Evolutionary conservation across 2,329 filamentous ascomycete genomes (phyloP).

Genomic region (Cytospora schulzeri): DNA sequence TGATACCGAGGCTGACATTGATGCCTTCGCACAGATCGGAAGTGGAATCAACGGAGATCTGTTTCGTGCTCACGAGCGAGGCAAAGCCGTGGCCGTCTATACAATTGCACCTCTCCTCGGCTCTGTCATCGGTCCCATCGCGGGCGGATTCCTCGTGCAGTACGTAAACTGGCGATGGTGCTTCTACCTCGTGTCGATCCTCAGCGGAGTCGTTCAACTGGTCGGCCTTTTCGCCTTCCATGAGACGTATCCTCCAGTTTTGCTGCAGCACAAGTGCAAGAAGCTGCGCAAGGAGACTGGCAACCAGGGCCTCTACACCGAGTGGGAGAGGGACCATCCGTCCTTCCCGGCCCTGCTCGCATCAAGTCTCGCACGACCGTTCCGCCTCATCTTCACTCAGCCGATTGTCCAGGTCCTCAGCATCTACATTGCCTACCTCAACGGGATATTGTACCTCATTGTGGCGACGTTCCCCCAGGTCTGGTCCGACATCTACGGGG

Average conservation of each 20-base stretch:
- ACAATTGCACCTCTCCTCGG: constrained; percentile 65
- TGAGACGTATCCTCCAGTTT: constrained; percentile 67
- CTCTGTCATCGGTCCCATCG: constrained; percentile 66
- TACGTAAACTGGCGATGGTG: constrained; percentile 72
- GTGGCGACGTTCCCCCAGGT: constrained; percentile 52
- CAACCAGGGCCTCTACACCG: constrained; percentile 49
- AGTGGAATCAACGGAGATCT: no score
- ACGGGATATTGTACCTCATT: constrained; percentile 56
- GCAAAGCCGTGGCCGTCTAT: constrained; percentile 64
- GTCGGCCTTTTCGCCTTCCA: constrained; percentile 60
- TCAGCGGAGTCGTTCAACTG: constrained; percentile 60
- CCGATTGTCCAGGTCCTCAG: constrained; percentile 54
- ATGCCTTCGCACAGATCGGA: no score
- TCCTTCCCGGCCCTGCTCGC: constrained; percentile 27
- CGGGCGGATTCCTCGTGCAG: constrained; percentile 66
- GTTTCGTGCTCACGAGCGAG: no score
- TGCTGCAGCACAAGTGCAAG: constrained; percentile 60
- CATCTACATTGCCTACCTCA: constrained; percentile 50
- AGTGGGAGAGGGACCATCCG: constrained; percentile 52
- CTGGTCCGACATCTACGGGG: constrained; percentile 43
- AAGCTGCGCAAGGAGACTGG: constrained; percentile 58
- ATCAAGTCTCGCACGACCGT: constrained; percentile 1
- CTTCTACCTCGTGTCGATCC: constrained; percentile 68
- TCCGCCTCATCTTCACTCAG: constrained; percentile 52
- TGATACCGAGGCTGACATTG: no score